phyloP scores from a whole-genome alignment of 441 rosid species.

The Corymbia calophylla region DNA sequence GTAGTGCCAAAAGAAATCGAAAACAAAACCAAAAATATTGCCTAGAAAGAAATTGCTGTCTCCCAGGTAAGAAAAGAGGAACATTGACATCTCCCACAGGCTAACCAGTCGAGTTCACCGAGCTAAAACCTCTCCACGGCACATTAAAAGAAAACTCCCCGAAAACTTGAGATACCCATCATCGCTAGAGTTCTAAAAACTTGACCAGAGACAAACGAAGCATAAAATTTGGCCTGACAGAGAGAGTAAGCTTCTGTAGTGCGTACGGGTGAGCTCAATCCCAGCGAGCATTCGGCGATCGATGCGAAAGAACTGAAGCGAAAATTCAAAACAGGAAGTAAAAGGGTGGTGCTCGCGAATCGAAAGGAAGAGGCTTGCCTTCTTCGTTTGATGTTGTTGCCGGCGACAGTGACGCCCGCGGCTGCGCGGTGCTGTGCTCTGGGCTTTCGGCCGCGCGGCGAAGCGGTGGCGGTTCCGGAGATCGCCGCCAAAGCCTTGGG shows the following conservation, averaged over 20 bases:
- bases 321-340: not conserved
- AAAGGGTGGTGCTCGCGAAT: not conserved
- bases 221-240: not conserved
- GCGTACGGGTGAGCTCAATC: not conserved
- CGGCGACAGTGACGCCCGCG: not conserved
- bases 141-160: not conserved
- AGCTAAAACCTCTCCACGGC: not conserved
- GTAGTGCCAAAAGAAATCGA: not conserved
- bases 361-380: not conserved
- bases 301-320: not conserved
- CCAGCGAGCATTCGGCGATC: rapidly evolving
- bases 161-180: not conserved
- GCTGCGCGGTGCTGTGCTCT: not conserved
- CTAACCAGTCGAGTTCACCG: not conserved
- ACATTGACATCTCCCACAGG: not conserved
- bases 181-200: not conserved
- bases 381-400: not conserved
- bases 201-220: not conserved
- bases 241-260: rapidly evolving
- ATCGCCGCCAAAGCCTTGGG: not conserved
- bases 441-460: not conserved
- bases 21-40: not conserved
- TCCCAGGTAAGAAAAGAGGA: not conserved
- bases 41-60: not conserved
- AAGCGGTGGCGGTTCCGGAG: not conserved